Conservation (phyloP, 352 stramenopile species). For the Aphanomyces cochlioides region DNA sequence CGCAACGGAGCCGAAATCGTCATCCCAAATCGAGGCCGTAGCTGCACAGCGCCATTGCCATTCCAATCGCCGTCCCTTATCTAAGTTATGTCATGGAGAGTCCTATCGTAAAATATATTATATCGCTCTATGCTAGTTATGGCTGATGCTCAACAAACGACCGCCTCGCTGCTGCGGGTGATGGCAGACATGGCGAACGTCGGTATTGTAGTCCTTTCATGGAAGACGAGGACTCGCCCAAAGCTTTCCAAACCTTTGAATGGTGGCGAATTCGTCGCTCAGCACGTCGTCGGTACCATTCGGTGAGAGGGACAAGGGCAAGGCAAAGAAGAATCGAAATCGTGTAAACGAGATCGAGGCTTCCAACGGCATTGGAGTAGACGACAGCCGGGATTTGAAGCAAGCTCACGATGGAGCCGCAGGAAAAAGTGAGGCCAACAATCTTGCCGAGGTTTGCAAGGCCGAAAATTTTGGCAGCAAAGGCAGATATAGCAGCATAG, state of each 20-base stretch:
- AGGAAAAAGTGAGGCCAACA: conserved; percentile 79
- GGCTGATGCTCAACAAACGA: not conserved
- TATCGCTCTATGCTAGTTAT: too few species aligned
- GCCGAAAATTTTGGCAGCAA: conserved; percentile 83
- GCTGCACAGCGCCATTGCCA: not conserved
- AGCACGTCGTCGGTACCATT: conserved; percentile 19
- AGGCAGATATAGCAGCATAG: conserved; percentile 83
- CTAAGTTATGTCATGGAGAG: too few species aligned
- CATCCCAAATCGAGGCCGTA: not conserved
- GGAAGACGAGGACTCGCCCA: not conserved
- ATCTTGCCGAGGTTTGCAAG: conserved; percentile 80
- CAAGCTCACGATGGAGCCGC: conserved; percentile 66
- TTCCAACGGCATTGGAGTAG: conserved; percentile 21
- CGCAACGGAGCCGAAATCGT: conserved; percentile 24
- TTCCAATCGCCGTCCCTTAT: not conserved
- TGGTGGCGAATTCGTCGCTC: conserved; percentile 1
- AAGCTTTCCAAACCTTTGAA: not conserved
- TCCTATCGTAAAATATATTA: too few species aligned
- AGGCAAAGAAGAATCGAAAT: conserved; percentile 2
- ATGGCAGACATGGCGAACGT: conserved; percentile 25
- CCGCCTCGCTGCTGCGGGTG: conserved; percentile 8
- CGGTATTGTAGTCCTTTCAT: conserved; percentile 30
- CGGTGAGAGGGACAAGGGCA: conserved; percentile 18
- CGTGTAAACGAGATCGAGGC: conserved; percentile 4
- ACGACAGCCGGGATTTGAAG: conserved; percentile 70